Percentiles rank a stretch among this genome's conserved stretches.
These are phyloP conservation scores for Exophiala oligosperma DNA, from an alignment of 2,329 filamentous ascomycete genomes.

Conservation along the genomic window DNA sequence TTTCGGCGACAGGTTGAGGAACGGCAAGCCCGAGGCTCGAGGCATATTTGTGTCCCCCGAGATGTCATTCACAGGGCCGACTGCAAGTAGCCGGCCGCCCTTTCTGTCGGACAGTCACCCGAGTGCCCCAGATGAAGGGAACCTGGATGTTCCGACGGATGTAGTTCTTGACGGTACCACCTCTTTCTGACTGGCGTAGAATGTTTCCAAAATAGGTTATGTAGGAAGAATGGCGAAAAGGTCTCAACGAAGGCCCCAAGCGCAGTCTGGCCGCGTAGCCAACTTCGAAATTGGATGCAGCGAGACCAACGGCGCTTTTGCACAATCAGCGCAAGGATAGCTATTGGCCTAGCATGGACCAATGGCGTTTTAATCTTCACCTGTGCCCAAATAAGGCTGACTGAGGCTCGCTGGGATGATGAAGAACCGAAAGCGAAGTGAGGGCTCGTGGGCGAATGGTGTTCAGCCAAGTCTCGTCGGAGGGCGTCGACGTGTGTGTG, in stretches of 20 bases:
- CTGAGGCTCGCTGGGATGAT: background rate
- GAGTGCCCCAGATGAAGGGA: constrained; percentile 19
- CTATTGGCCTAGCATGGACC: no score
- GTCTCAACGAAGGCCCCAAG: background rate
- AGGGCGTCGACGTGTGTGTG: constrained; percentile 14
- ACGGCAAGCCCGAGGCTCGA: constrained; percentile 26
- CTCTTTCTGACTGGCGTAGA: constrained; percentile 13
- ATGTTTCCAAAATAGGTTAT: background rate
- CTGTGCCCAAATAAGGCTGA: background rate
- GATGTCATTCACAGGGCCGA: constrained; percentile 24
- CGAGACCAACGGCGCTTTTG: no score
- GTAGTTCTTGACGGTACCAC: constrained; percentile 18
- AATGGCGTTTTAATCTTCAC: background rate
- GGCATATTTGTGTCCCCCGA: constrained; percentile 27
- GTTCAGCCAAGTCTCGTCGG: constrained; percentile 9
- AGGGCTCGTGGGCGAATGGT: background rate
- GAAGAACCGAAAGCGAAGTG: background rate
- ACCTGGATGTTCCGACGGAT: constrained; percentile 15
- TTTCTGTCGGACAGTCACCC: constrained; percentile 14
- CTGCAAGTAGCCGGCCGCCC: constrained; percentile 26
- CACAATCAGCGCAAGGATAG: no score
- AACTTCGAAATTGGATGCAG: background rate
- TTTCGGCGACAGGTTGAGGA: constrained; percentile 26
- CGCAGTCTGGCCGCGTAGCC: background rate
- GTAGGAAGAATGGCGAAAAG: background rate